These are phyloP conservation scores for Penicillium sp. DNA, from an alignment of 2,329 filamentous ascomycete species.

Conservation along the genomic window DNA sequence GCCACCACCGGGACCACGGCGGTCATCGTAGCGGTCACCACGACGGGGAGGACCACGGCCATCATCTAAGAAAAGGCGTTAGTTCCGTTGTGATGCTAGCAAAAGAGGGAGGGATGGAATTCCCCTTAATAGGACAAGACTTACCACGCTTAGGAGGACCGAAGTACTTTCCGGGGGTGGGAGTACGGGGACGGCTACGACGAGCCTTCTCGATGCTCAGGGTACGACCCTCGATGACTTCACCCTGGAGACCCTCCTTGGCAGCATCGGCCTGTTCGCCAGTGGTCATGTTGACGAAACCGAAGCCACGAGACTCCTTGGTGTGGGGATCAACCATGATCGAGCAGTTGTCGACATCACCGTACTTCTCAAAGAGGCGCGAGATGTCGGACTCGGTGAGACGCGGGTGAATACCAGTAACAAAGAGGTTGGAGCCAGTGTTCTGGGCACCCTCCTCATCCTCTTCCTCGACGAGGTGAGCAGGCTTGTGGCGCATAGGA, in stretches of 20 bases:
- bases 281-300: conserved; percentile 98
- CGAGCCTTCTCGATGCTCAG: conserved; percentile 99
- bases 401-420: conserved; percentile 95
- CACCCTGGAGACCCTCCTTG: conserved; percentile 93
- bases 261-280: conserved; percentile 94
- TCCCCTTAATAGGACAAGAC: conserved; percentile 48
- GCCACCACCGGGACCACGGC: conserved; percentile 56
- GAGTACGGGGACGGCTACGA: conserved; percentile 89
- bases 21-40: conserved; percentile 57
- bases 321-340: conserved; percentile 99
- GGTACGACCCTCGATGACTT: conserved; percentile 91
- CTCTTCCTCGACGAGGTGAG: conserved; percentile 49
- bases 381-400: conserved; percentile 88
- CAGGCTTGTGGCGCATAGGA: conserved; percentile 15
- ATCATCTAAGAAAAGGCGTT: conserved; percentile 27
- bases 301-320: conserved; percentile 97
- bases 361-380: conserved; percentile 97
- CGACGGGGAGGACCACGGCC: conserved; percentile 50
- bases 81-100: not conserved
- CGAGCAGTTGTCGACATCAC: conserved; percentile 97
- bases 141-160: conserved; percentile 95
- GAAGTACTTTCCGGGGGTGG: conserved; percentile 98
- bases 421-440: conserved; percentile 96
- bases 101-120: not conserved
- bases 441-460: conserved; percentile 84